Evolutionary conservation across 345 rosid species (phyloP).

Genomic region (Draba incana): DNA sequence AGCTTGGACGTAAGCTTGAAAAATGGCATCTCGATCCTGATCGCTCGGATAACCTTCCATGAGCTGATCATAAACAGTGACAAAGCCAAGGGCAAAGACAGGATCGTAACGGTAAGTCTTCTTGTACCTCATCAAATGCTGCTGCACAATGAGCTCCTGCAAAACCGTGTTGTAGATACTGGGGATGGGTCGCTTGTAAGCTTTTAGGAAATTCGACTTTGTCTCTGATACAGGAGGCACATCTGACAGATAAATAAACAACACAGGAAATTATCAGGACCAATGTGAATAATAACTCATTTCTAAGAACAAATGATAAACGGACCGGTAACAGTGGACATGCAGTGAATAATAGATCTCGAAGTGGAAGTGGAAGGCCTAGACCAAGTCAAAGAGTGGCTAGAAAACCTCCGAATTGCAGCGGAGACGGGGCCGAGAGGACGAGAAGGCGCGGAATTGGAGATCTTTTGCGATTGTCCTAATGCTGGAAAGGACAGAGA

Average conservation of each 20-base stretch:
- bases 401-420: slow-evolving; percentile 51
- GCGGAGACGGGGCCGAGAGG: slow-evolving; percentile 48
- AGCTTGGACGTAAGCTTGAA: slow-evolving; percentile 78
- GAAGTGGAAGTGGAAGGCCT: slow-evolving; percentile 50
- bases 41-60: slow-evolving; percentile 98
- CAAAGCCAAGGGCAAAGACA: slow-evolving; percentile 94
- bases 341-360: slow-evolving; percentile 60
- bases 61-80: slow-evolving; percentile 92
- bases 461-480: slow-evolving; percentile 51
- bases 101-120: slow-evolving; percentile 78
- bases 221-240: slow-evolving; percentile 88
- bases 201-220: slow-evolving; percentile 73
- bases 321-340: slow-evolving; percentile 59
- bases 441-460: slow-evolving; percentile 42
- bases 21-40: slow-evolving; percentile 84
- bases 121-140: slow-evolving; percentile 93
- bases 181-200: slow-evolving; percentile 89
- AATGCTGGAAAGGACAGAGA: slow-evolving; percentile 75
- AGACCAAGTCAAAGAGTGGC: slow-evolving; percentile 39
- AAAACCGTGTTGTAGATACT: slow-evolving; percentile 84
- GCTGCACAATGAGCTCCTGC: slow-evolving; percentile 94
- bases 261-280: too few relatives aligned
- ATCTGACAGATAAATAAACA: slow-evolving; percentile 46
- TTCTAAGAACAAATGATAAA: too few relatives aligned
- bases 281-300: too few relatives aligned